Base-by-base conservation (phyloP, 2,329 filamentous ascomycete species). In the Monosporascus sp. region DNA sequence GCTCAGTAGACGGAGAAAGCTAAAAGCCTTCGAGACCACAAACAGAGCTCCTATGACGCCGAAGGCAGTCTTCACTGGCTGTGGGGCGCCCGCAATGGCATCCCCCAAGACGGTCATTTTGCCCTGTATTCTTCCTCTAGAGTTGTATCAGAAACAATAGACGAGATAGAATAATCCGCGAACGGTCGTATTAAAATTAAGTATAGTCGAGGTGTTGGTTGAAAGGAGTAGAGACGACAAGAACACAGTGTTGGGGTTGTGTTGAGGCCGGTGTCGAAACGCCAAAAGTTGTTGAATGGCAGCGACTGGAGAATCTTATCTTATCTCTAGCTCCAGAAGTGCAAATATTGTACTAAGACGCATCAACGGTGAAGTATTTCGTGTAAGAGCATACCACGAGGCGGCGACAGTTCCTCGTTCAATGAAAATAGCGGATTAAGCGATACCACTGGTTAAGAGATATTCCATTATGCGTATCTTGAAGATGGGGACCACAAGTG, bases 1-100 rank as follows among this genome's bases (percentile, higher is more conserved):
- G 67, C 83, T 86, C 54, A 88, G 67, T 47, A 90, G 78, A 57
- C 77, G 77, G 50, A 85, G 60, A 62, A 83, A 83, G 65, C 77
- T 82, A 52, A 86, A 64, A 20, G 81, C 67, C 66, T 83, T 83
- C 57, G 70, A 76, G 56, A 74, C 75, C 46, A 88, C 59, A 60
- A 77, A 82, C 47, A 88, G 67, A 51, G 80, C 80, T 48, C 88
- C 88, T 50, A 86, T 58, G 37, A 71, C 76, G 48, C 77, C 77
- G 48, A 83, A 67, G 20, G 71, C 73, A 65, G 74, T 73, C 56
- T 77, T 73, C 17, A 74, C 70, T 31, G 69, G 61, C 58, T 73
- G 73, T 36, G 79, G 80, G 36, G 81, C 61, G 9, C 67, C 59
- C 31, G 55, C 67, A 58, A 75, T 60, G n/a, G 66, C 51, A 7